A percentile compares a stretch with the other conserved stretches of the same genome.
Evolutionary conservation across 495 filamentous ascomycete genomes (phyloP).

Genomic region (Neurospora sp.): DNA sequence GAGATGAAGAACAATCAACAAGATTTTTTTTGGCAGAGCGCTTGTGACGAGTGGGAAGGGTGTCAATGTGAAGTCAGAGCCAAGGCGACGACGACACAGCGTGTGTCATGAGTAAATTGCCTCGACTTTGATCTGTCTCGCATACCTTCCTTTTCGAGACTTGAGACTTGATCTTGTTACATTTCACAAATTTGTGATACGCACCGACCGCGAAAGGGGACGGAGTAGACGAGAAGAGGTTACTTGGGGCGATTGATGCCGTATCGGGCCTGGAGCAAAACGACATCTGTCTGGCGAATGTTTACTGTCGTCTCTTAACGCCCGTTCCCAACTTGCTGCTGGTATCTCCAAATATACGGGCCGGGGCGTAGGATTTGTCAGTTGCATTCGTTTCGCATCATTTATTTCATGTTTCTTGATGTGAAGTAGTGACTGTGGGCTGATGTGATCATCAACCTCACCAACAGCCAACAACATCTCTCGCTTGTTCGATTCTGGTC

Average conservation of each 20-base stretch:
- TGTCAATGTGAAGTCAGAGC: not conserved
- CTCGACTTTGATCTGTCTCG: not conserved
- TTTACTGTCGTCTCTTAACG: not conserved
- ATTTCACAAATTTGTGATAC: not conserved
- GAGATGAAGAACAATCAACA: not conserved
- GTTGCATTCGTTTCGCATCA: not conserved
- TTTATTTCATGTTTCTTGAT: not conserved
- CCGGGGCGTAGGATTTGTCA: not conserved
- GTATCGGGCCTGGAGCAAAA: not conserved
- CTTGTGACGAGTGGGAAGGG: not conserved
- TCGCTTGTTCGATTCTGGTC: not conserved
- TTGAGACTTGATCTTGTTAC: not conserved
- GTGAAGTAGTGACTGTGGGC: not conserved
- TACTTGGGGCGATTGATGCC: not conserved
- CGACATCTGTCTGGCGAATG: not conserved
- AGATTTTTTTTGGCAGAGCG: not conserved
- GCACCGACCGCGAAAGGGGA: not conserved
- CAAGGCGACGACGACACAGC: not conserved
- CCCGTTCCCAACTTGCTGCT: not conserved
- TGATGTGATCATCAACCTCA: not conserved
- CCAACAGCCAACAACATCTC: not conserved
- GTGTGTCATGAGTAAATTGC: not conserved
- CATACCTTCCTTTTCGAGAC: not conserved
- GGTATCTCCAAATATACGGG: not conserved
- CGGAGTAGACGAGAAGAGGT: not conserved